Percentiles rank a stretch among this genome's conserved stretches.
These are phyloP conservation scores for Pseudozyma hubeiensis DNA, from an alignment of 1,284 basidiomycete genomes.

Conservation along the genomic window DNA sequence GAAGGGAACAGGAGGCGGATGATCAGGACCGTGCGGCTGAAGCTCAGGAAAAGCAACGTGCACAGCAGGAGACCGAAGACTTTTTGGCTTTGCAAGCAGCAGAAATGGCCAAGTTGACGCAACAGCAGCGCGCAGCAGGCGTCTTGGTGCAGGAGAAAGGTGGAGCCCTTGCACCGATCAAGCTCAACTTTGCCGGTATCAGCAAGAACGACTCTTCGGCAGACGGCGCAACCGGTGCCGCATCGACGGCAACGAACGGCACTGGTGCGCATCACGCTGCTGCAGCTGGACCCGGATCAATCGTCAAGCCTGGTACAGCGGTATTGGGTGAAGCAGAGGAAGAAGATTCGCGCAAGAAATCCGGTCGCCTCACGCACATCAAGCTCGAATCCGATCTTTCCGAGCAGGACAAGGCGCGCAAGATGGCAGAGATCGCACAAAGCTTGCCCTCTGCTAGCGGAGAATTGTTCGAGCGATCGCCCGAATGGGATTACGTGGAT, in stretches of 20 bases:
- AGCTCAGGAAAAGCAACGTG: slow-evolving; percentile 40
- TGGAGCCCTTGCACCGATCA: slow-evolving; percentile 56
- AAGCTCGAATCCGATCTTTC: slow-evolving; percentile 45
- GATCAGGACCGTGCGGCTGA: slow-evolving; percentile 42
- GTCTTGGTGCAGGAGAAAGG: slow-evolving; percentile 46
- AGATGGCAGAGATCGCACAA: slow-evolving; percentile 13
- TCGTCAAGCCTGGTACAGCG: slow-evolving; percentile 1
- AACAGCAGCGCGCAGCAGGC: slow-evolving; percentile 58
- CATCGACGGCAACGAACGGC: background rate
- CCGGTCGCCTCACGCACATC: slow-evolving; percentile 50
- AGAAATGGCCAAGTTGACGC: slow-evolving; percentile 58
- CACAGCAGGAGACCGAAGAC: slow-evolving; percentile 54
- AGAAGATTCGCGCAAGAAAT: slow-evolving; percentile 41
- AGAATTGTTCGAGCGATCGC: slow-evolving; percentile 32
- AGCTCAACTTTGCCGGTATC: slow-evolving; percentile 50
- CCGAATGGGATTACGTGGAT: slow-evolving; percentile 57
- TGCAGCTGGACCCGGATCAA: background rate
- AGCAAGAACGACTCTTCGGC: slow-evolving; percentile 7
- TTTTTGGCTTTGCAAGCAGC: slow-evolving; percentile 62
- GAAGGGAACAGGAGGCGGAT: slow-evolving; percentile 56
- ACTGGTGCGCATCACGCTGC: background rate
- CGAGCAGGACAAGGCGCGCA: slow-evolving; percentile 26
- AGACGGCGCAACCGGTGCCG: slow-evolving; percentile 4
- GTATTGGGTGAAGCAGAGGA: slow-evolving; percentile 58
- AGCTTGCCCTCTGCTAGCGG: slow-evolving; percentile 24